These are phyloP conservation scores for Aurinia saxatilis DNA, from an alignment of 345 rosid species.

Conservation along the genomic window DNA sequence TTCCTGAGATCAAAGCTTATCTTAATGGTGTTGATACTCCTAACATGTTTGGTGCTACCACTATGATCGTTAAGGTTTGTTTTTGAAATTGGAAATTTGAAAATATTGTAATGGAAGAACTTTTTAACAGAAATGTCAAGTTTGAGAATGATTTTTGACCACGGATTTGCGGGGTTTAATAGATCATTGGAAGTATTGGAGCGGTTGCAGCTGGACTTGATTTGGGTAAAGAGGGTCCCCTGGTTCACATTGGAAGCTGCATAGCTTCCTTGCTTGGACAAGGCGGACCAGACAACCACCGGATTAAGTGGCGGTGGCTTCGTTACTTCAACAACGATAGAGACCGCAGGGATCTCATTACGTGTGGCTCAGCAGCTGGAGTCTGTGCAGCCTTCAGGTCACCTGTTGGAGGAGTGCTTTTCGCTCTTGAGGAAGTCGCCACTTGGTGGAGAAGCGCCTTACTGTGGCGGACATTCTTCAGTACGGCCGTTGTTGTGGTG, in stretches of 20 bases:
- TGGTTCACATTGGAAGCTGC: slow-evolving; percentile 86
- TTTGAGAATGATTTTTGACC: neutral
- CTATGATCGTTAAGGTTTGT: slow-evolving; percentile 77
- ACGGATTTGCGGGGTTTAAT: slow-evolving; percentile 2
- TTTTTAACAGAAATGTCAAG: neutral
- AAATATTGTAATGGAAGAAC: neutral
- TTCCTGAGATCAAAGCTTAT: slow-evolving; percentile 95
- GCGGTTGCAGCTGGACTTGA: slow-evolving; percentile 88
- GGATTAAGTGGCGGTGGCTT: slow-evolving; percentile 75
- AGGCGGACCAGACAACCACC: slow-evolving; percentile 76
- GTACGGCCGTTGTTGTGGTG: slow-evolving; percentile 78
- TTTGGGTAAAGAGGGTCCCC: slow-evolving; percentile 89
- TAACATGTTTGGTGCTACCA: slow-evolving; percentile 73
- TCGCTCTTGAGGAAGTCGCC: slow-evolving; percentile 87
- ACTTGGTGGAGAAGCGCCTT: slow-evolving; percentile 98
- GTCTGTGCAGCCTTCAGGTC: slow-evolving; percentile 94
- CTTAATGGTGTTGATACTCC: slow-evolving; percentile 95
- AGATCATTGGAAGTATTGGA: slow-evolving; percentile 91
- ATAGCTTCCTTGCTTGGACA: slow-evolving; percentile 85
- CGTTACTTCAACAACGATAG: slow-evolving; percentile 93
- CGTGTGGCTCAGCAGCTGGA: slow-evolving; percentile 84
- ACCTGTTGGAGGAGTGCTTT: slow-evolving; percentile 90
- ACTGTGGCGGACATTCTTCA: slow-evolving; percentile 88
- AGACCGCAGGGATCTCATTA: slow-evolving; percentile 82
- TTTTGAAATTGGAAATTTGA: neutral